These are phyloP conservation scores for Cladosporium sp. DNA, from an alignment of 2,329 filamentous ascomycete species.

Conservation along the genomic window DNA sequence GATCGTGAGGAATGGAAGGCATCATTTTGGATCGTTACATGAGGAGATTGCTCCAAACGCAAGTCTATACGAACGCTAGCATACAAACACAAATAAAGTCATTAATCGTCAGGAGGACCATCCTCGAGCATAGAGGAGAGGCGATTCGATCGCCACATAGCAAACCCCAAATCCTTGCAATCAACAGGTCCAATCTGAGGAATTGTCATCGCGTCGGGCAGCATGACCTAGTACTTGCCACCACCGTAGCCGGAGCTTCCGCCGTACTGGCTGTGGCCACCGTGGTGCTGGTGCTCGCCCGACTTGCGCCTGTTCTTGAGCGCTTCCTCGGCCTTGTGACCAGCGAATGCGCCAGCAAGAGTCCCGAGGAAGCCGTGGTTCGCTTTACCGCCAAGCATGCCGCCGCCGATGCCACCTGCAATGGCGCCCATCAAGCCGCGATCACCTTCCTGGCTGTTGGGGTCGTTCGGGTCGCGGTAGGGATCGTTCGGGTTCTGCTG, in stretches of 20 bases:
- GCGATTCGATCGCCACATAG: background rate
- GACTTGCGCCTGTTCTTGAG: conserved; percentile 41
- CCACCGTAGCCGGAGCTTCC: conserved; percentile 3
- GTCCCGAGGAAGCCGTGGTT: conserved; percentile 57
- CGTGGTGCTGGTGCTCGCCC: conserved; percentile 9
- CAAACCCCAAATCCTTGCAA: background rate
- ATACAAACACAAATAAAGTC: conserved; percentile 2
- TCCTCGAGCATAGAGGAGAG: background rate
- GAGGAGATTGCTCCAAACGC: background rate
- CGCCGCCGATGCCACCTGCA: conserved; percentile 54
- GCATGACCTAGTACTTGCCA: conserved; percentile 4
- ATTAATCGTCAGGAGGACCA: conserved; percentile 1
- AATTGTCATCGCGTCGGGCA: background rate
- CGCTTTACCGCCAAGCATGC: conserved; percentile 53
- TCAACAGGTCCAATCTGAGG: background rate
- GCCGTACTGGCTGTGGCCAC: background rate
- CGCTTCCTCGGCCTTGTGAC: conserved; percentile 53
- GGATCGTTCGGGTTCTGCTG: no score
- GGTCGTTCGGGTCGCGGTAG: conserved; percentile 30
- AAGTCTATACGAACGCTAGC: background rate
- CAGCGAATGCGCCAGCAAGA: conserved; percentile 54
- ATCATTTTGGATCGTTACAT: no score
- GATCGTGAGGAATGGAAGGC: no score
- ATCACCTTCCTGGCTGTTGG: conserved; percentile 49
- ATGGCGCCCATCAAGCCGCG: conserved; percentile 55